Evolutionary conservation across 768 basidiomycete genomes (phyloP).

Genomic region (Arthromyces matolae): DNA sequence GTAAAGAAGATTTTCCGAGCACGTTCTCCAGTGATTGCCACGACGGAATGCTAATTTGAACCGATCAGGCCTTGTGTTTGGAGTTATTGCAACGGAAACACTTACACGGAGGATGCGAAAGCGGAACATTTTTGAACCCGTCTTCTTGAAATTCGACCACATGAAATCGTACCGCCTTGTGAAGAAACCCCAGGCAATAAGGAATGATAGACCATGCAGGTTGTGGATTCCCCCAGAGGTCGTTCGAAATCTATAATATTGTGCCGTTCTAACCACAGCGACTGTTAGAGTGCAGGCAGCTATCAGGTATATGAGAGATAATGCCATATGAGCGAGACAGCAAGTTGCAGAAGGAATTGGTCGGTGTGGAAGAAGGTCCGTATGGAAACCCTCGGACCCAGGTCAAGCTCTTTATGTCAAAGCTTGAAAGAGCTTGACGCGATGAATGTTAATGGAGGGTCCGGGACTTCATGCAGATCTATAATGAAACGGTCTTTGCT

Average conservation of each 20-base stretch:
- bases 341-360: not conserved
- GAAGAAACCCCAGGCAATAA: slow-evolving; percentile 32
- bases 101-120: slow-evolving; percentile 28
- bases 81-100: not conserved
- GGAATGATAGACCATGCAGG: slow-evolving; percentile 25
- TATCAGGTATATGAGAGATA: not conserved
- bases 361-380: not conserved
- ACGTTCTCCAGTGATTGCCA: slow-evolving; percentile 30
- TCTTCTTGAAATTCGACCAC: slow-evolving; percentile 22
- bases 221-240: slow-evolving; percentile 9
- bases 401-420: no score
- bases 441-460: no score
- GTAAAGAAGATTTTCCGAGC: slow-evolving; percentile 31
- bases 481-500: no score
- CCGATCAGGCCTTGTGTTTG: not conserved
- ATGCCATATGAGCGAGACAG: not conserved
- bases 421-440: no score
- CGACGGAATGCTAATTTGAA: slow-evolving; percentile 15
- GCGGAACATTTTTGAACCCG: slow-evolving; percentile 22
- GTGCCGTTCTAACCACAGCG: no score
- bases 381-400: no score
- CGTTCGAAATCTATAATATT: no score
- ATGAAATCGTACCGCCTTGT: slow-evolving; percentile 29
- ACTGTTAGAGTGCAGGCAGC: not conserved
- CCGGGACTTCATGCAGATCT: no score